Percentiles rank a stretch among this genome's conserved stretches.
Conservation (phyloP, 176 grass and related monocot genomes). For the Cymbopogon citratus region DNA sequence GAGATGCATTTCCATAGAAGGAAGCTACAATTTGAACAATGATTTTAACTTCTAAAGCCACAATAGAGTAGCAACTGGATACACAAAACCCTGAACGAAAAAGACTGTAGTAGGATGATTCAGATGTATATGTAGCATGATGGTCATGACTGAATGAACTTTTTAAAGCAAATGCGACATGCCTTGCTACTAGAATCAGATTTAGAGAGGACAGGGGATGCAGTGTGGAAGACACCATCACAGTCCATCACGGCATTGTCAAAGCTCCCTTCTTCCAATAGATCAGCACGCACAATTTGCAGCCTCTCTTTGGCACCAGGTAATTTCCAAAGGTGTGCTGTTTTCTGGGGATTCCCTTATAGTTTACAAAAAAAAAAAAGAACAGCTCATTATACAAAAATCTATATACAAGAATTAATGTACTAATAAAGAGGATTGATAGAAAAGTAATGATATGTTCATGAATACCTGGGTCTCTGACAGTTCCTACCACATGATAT, state of each 20-base stretch:
- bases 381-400: background rate
- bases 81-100: background rate
- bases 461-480: constrained; percentile 62
- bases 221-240: constrained; percentile 77
- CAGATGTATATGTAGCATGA: background rate
- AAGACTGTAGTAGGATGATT: background rate
- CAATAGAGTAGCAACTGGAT: background rate
- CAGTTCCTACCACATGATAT: constrained; percentile 73
- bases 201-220: constrained; percentile 62
- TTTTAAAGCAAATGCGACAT: constrained; percentile 3
- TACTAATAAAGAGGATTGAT: background rate
- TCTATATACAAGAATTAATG: background rate
- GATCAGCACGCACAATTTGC: constrained; percentile 65
- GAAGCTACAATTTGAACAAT: background rate
- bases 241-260: constrained; percentile 63
- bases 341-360: constrained; percentile 49
- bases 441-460: background rate
- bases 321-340: constrained; percentile 71
- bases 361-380: background rate
- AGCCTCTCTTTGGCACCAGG: constrained; percentile 74
- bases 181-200: constrained; percentile 75
- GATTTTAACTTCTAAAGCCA: background rate
- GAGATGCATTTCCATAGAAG: constrained; percentile 11
- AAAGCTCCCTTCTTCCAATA: constrained; percentile 76
- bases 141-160: background rate